Evolutionary conservation across 2,329 filamentous ascomycete species (phyloP), one percentile per base, ranked within the genome.

Genomic region (Chaetomiaceae sp.): DNA sequence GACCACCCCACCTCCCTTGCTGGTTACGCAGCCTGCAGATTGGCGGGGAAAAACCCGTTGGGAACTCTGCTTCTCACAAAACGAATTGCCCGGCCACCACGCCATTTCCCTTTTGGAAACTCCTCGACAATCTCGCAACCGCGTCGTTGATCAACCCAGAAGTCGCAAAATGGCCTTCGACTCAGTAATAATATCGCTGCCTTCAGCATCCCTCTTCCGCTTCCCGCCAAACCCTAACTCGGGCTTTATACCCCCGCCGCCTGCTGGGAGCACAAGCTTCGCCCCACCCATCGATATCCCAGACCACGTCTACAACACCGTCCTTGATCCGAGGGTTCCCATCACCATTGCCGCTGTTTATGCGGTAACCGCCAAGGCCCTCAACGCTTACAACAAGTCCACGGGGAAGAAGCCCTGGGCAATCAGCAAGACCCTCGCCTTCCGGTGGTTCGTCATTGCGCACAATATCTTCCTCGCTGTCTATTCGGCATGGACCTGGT

Each of bases 391-490:
- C 73, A 96, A 97, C 74, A 82, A 79, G 63, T 81, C 83, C 38
- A 83, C 81, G 55, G 81, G 81, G 58, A 86, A 92, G 76, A 88
- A 87, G 73, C 87, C 93, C 42, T 99, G 91, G 86, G 75, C 76
- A 43, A 87, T 99, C 66, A 89, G 89, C 76, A 86, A 87, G 72
- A 91, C 89, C 5, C 74, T 74, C 21, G 65, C 77, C 42, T 99
- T 97, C 78, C 82, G 82, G 66, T 73, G 73, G 60, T 93, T 96
- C 62, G 92, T 99, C 60, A 79, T 97, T 53, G 70, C 86, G 30
- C 93, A 99, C 78, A 99, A 99, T 73, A 74, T 96, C 63, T 86
- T 95, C 67, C 80, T 99, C 35, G 90, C 92, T 37, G 76, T 95
- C 58, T 99, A 96, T 74, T 96, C 91, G 12, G 86, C 83, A 41